phyloP scores from a whole-genome alignment of 2,329 filamentous ascomycete species.

The Colletotrichum musae region DNA sequence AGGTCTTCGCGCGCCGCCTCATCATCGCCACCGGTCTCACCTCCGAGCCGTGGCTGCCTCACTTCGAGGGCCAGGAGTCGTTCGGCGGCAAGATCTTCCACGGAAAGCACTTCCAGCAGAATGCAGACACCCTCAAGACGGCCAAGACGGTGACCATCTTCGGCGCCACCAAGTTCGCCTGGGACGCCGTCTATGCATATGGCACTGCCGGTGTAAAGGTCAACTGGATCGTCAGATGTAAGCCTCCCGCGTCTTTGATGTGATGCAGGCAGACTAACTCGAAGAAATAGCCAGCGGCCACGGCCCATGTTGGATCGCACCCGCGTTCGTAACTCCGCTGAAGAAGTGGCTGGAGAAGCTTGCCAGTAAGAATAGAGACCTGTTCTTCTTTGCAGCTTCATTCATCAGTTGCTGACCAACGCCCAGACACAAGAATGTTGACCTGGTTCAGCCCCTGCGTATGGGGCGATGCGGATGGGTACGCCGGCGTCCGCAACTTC shows the following conservation, averaged over 20 bases:
- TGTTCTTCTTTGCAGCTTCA: constrained; percentile 9
- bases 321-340: constrained; percentile 74
- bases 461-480: constrained; percentile 77
- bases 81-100: constrained; percentile 67
- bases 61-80: constrained; percentile 60
- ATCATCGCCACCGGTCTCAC: constrained; percentile 71
- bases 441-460: constrained; percentile 83
- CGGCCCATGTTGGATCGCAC: constrained; percentile 72
- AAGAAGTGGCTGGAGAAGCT: constrained; percentile 78
- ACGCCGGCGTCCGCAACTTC: constrained; percentile 65
- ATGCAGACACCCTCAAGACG: constrained; percentile 56
- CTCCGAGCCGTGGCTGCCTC: constrained; percentile 63
- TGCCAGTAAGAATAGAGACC: constrained; percentile 58
- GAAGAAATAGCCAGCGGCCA: constrained; percentile 59
- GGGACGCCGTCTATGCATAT: constrained; percentile 75
- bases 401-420: background rate
- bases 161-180: constrained; percentile 76
- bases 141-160: constrained; percentile 67
- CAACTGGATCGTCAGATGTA: constrained; percentile 71
- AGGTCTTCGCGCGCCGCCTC: constrained; percentile 59
- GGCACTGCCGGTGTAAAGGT: constrained; percentile 69
- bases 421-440: constrained; percentile 71
- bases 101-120: constrained; percentile 58
- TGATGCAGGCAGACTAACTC: background rate
- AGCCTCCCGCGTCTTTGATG: constrained; percentile 17